Evolutionary conservation across 495 filamentous ascomycete species (phyloP).

Genomic region (Tuber calosporum): DNA sequence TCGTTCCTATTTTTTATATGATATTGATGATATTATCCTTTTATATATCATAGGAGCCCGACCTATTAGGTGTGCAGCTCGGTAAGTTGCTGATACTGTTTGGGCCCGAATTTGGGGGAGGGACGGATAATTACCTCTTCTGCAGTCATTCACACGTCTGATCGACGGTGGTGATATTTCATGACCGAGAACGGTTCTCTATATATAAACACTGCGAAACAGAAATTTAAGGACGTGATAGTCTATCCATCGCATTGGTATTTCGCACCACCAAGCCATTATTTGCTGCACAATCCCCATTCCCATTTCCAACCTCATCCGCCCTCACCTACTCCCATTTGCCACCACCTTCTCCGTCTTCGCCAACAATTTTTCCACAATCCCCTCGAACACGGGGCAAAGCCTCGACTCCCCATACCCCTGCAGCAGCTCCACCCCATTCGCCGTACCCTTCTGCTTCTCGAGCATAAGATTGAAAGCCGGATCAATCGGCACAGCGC

Average conservation of each 20-base stretch:
- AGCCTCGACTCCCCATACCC: slow-evolving; percentile 41
- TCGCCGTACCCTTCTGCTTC: slow-evolving; percentile 43
- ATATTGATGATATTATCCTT: too few relatives aligned
- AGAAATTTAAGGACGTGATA: not conserved
- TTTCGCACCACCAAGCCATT: not conserved
- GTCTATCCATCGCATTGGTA: not conserved
- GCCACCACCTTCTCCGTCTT: slow-evolving; percentile 12
- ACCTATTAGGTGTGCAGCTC: not conserved
- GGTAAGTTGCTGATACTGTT: not conserved
- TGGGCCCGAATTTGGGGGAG: not conserved
- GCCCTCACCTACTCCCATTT: not conserved
- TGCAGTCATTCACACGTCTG: not conserved
- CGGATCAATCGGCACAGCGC: slow-evolving; percentile 81
- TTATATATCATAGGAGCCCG: too few relatives aligned
- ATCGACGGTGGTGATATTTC: not conserved
- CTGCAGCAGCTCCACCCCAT: slow-evolving; percentile 35
- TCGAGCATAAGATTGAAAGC: slow-evolving; percentile 57
- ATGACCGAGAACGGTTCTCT: not conserved
- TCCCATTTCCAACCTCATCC: not conserved
- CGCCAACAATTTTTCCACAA: slow-evolving; percentile 38
- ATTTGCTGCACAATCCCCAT: not conserved
- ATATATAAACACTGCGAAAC: not conserved
- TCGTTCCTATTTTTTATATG: not conserved
- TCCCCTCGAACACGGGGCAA: slow-evolving; percentile 38
- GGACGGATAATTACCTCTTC: not conserved